These are phyloP conservation scores for Gloeopeniophorella convolvens DNA, from an alignment of 768 basidiomycete genomes.

Conservation along the genomic window DNA sequence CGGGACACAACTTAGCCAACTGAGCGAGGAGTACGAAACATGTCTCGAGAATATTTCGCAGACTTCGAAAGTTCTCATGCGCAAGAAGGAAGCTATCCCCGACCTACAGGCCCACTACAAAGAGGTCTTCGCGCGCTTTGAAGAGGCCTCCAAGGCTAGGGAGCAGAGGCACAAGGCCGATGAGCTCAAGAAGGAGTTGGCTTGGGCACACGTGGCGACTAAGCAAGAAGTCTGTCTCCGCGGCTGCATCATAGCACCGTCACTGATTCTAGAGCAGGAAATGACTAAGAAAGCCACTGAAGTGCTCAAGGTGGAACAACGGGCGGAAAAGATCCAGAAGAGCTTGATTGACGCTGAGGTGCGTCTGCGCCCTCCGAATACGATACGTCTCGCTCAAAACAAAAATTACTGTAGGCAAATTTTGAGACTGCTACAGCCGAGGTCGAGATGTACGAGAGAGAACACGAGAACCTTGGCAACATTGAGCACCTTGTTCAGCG, in stretches of 20 bases:
- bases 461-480: conserved; percentile 38
- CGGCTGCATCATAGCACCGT: not conserved
- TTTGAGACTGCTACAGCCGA: conserved; percentile 30
- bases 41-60: conserved; percentile 67
- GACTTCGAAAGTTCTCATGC: conserved; percentile 56
- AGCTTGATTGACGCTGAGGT: conserved; percentile 37
- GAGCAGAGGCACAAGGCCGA: conserved; percentile 63
- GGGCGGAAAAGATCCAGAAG: conserved; percentile 35
- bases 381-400: not conserved
- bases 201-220: conserved; percentile 76
- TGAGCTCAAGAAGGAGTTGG: conserved; percentile 71
- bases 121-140: conserved; percentile 52
- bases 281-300: conserved; percentile 37
- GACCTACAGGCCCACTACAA: conserved; percentile 58
- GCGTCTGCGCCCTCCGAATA: conserved; percentile 2
- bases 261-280: conserved; percentile 31
- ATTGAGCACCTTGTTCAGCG: conserved; percentile 39
- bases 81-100: conserved; percentile 73
- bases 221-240: conserved; percentile 53
- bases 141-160: conserved; percentile 69
- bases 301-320: conserved; percentile 33
- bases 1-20: conserved; percentile 86
- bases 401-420: conserved; percentile 32
- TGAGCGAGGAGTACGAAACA: conserved; percentile 78
- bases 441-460: conserved; percentile 34